Base-by-base conservation (phyloP, 2,329 filamentous ascomycete genomes). In the Tolypocladium nubicola region DNA sequence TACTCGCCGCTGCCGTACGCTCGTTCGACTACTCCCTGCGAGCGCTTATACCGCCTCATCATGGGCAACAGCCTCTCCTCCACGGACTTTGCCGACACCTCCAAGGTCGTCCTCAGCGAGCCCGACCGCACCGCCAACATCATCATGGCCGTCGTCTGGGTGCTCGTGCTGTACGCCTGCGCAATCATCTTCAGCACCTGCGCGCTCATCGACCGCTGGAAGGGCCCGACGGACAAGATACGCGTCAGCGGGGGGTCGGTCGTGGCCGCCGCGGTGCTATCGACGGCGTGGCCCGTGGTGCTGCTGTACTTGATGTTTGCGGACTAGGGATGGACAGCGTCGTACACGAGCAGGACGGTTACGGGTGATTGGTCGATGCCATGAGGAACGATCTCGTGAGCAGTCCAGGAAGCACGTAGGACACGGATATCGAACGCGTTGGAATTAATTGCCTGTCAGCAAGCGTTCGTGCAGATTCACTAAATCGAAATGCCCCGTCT, bases 11-110 rank as follows among this genome's bases (percentile, higher is more conserved):
- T n/a, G 35, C 43, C 26, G 26, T 26, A 26, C 2, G 14, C 10
- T 13, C 8, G 9, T n/a, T 50, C 26, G 11, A n/a, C 47, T 2
- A 8, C n/a, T 5, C n/a, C 3, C 7, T 26, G 45, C 23, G 19
- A 21, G 19, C 8, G 0, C 7, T 2, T 11, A 3, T 1, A 9
- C 7, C 37, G 30, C 7, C 26, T 30, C 43, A 47, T 54, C 52
- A 76, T 76, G 74, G 73, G 73, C 59, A 64, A 63, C 59, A 75
- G 75, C 56, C 72, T 75, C 35, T 76, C 74, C n/a, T 68, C 68
- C 35, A 65, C 64, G 5, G 43, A 23, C 21, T 66, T 71, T 49
- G 65, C 70, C 41, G 73, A 76, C 66, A 73, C 68, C 40, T 75
- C 72, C 52, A 65, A 62, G 55, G 66, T 64, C 52, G 63, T 66